Conservation (phyloP, 1,139 yeast genomes). For the Geotrichum macrosporum region DNA sequence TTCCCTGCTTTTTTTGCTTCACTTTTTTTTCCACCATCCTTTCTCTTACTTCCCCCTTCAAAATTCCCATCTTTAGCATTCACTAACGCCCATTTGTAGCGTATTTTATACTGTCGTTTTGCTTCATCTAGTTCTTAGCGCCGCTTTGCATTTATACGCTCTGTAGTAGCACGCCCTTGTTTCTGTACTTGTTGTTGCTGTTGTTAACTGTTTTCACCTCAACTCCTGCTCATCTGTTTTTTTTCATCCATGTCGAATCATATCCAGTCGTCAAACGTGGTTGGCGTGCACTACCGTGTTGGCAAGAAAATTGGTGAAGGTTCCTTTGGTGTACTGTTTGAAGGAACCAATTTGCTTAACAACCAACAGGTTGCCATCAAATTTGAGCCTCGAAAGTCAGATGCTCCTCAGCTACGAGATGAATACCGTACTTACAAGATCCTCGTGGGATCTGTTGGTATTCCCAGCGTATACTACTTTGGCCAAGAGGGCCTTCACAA, state of each 20-base stretch:
- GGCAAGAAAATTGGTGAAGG: slow-evolving; percentile 98
- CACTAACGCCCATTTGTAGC: too few relatives aligned
- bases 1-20: too few relatives aligned
- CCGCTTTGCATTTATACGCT: too few relatives aligned
- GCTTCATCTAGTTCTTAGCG: too few relatives aligned
- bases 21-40: too few relatives aligned
- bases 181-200: too few relatives aligned
- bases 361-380: slow-evolving; percentile 71
- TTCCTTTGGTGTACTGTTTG: slow-evolving; percentile 94
- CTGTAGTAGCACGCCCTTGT: too few relatives aligned
- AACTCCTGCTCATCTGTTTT: not conserved
- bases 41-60: too few relatives aligned
- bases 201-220: not conserved
- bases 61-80: too few relatives aligned
- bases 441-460: slow-evolving; percentile 74
- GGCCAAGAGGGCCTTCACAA: slow-evolving; percentile 98
- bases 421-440: slow-evolving; percentile 91
- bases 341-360: slow-evolving; percentile 83
- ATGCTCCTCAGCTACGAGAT: slow-evolving; percentile 94
- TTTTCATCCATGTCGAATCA: slow-evolving; percentile 29
- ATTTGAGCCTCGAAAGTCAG: slow-evolving; percentile 89
- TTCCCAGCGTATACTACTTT: slow-evolving; percentile 92
- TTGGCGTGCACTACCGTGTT: slow-evolving; percentile 81
- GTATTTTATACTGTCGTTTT: too few relatives aligned
- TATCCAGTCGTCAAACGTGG: slow-evolving; percentile 45